Base-by-base conservation (phyloP, 1,284 basidiomycete species). In the Cutaneotrichosporon mucoides region DNA sequence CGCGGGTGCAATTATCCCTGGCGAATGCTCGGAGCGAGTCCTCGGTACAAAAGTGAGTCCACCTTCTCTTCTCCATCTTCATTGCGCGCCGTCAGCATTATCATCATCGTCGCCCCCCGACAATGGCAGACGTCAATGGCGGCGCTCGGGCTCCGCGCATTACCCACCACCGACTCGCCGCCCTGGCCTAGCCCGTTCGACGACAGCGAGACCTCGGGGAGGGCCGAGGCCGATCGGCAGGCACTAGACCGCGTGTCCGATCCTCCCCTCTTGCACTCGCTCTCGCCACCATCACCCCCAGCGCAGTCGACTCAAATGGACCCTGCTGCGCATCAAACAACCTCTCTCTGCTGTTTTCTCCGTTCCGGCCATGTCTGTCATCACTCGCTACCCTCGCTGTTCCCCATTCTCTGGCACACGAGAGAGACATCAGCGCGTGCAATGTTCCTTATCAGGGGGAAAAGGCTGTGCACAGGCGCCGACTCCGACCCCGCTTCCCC, bases 31-130 rank as follows among this genome's bases (percentile, higher is more conserved):
- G 24, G 88, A 81, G 75, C 84, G 85, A 4, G 85, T 93, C 12
- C 84, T 90, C 10, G 88, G 87, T 67, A 86, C 91, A 65, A 96
- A 96, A 76, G 83, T 94, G 53, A 51, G 92, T 92, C 37, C 6
- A 11, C 7, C 12, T 44, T 15, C 10, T 16, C 7, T 24, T 24
- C 24, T 24, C 24, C 24, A 24, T 24, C 24, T 24, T 24, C 24
- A 24, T 24, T 24, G 24, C 24, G 24, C 24, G 24, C 24, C 24
- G 24, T 3, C 24, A n/a, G 11, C 40, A n/a, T n/a, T n/a, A n/a
- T n/a, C n/a, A n/a, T n/a, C n/a, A 12, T 3, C 40, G 5, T 45
- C 44, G 44, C 16, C 24, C 16, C 16, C 10, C 9, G n/a, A n/a
- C n/a, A 16, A 12, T 7, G 44, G 24, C 10, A 9, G 6, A 4